Conservation (phyloP, 495 filamentous ascomycete species). For the Hypomontagnella monticulosa region DNA sequence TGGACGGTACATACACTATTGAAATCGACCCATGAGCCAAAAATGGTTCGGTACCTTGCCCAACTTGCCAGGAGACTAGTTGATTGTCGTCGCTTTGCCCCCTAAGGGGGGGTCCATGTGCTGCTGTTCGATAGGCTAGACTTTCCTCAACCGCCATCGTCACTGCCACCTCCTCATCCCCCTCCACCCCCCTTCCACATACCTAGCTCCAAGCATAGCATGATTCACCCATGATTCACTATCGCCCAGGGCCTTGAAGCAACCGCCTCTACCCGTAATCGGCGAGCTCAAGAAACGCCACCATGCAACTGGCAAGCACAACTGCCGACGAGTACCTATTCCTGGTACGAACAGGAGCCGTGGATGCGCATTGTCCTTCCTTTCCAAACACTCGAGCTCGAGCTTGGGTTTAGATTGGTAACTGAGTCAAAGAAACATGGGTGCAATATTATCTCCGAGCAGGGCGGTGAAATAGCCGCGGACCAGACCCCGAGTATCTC, state of each 20-base stretch:
- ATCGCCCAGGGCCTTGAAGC: constrained; percentile 2
- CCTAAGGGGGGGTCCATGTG: constrained; percentile 1
- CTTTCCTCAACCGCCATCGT: not conserved
- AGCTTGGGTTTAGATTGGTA: not conserved
- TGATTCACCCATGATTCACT: constrained; percentile 1
- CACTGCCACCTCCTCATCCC: not conserved
- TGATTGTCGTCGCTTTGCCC: constrained; percentile 1
- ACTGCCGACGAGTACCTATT: constrained; percentile 12
- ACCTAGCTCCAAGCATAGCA: not conserved
- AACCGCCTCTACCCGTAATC: constrained; percentile 3
- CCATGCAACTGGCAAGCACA: not conserved
- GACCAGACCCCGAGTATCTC: not conserved
- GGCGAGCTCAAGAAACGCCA: not conserved
- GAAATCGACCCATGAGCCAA: constrained; percentile 3
- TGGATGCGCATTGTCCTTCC: constrained; percentile 19
- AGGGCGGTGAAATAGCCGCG: not conserved
- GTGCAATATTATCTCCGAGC: not conserved
- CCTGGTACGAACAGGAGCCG: not conserved
- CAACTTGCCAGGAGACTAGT: constrained; percentile 12
- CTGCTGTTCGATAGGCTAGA: constrained; percentile 15
- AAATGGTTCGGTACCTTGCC: constrained; percentile 2
- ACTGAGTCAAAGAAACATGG: not conserved
- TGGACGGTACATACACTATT: constrained; percentile 1
- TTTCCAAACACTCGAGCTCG: constrained; percentile 1
- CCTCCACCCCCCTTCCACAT: not conserved